A percentile compares a stretch with the other conserved stretches of the same genome.
Conservation (phyloP, 768 basidiomycete genomes). For the Panaeolus papilionaceus region DNA sequence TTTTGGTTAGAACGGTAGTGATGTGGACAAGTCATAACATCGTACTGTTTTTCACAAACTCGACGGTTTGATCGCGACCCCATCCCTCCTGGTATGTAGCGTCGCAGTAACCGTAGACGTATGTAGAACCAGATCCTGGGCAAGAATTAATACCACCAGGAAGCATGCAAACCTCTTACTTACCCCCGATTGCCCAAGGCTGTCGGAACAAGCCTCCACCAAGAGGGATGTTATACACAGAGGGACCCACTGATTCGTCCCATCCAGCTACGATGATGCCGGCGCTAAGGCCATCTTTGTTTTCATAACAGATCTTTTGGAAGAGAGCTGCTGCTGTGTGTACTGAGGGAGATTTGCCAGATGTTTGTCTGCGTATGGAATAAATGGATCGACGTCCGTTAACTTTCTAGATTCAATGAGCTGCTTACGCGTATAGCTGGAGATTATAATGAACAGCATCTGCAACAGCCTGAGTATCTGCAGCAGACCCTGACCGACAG, state of each 20-base stretch:
- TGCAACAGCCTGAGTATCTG: slow-evolving; percentile 96
- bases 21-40: slow-evolving; percentile 25
- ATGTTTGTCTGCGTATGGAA: slow-evolving; percentile 49
- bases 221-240: slow-evolving; percentile 96
- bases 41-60: slow-evolving; percentile 97
- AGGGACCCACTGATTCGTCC: slow-evolving; percentile 90
- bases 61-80: slow-evolving; percentile 86
- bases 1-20: slow-evolving; percentile 15
- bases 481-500: slow-evolving; percentile 97
- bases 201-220: slow-evolving; percentile 97
- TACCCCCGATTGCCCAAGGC: slow-evolving; percentile 98
- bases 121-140: slow-evolving; percentile 92
- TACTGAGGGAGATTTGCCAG: slow-evolving; percentile 76
- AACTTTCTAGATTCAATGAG: slow-evolving; percentile 14
- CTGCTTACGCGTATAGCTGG: slow-evolving; percentile 73
- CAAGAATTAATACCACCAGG: slow-evolving; percentile 4
- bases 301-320: slow-evolving; percentile 89
- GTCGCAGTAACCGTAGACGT: slow-evolving; percentile 99
- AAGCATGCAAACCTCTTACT: slow-evolving; percentile 27
- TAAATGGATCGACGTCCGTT: slow-evolving; percentile 12
- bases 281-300: slow-evolving; percentile 88
- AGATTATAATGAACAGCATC: slow-evolving; percentile 87
- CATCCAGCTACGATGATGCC: slow-evolving; percentile 99
- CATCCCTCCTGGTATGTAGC: slow-evolving; percentile 96
- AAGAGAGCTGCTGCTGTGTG: slow-evolving; percentile 83